These are phyloP conservation scores for Tubosaeta sp. DNA, from an alignment of 768 basidiomycete genomes.

Conservation along the genomic window DNA sequence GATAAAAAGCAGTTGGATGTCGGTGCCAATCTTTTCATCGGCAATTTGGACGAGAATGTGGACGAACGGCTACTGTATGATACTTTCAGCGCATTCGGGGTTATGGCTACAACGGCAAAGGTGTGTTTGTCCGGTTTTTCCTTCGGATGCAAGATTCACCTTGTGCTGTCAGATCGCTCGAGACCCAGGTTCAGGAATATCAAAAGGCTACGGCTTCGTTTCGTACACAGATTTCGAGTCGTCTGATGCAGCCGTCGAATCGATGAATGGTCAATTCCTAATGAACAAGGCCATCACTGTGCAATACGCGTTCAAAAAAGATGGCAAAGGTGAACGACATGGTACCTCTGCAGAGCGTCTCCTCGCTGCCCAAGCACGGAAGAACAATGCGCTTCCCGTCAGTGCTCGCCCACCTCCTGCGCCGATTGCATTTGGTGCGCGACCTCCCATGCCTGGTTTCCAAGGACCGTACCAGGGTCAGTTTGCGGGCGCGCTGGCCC, in stretches of 20 bases:
- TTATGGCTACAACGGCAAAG: slow-evolving; percentile 90
- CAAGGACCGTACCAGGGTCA: slow-evolving; percentile 86
- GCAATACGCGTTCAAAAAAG: slow-evolving; percentile 99
- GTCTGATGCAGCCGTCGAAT: slow-evolving; percentile 92
- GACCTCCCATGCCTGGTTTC: slow-evolving; percentile 64
- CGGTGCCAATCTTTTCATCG: slow-evolving; percentile 95
- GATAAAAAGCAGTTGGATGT: slow-evolving; percentile 98
- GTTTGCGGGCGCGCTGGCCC: slow-evolving; percentile 84
- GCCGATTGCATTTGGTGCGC: slow-evolving; percentile 66
- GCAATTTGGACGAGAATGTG: slow-evolving; percentile 91
- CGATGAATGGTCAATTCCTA: slow-evolving; percentile 96
- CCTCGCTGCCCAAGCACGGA: slow-evolving; percentile 90
- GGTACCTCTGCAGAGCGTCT: slow-evolving; percentile 96
- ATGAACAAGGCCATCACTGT: slow-evolving; percentile 98
- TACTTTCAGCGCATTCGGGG: slow-evolving; percentile 92
- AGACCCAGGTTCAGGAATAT: slow-evolving; percentile 76
- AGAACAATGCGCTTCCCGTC: slow-evolving; percentile 87
- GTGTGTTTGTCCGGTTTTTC: slow-evolving; percentile 29
- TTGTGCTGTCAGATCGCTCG: slow-evolving; percentile 69
- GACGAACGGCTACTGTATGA: slow-evolving; percentile 92
- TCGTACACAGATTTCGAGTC: slow-evolving; percentile 97
- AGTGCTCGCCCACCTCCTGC: slow-evolving; percentile 71
- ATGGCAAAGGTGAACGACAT: slow-evolving; percentile 96
- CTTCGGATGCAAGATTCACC: neutral
- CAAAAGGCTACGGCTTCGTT: slow-evolving; percentile 97